Conservation (phyloP, 2,329 filamentous ascomycete species). For the Fusarium praegraminearum region DNA sequence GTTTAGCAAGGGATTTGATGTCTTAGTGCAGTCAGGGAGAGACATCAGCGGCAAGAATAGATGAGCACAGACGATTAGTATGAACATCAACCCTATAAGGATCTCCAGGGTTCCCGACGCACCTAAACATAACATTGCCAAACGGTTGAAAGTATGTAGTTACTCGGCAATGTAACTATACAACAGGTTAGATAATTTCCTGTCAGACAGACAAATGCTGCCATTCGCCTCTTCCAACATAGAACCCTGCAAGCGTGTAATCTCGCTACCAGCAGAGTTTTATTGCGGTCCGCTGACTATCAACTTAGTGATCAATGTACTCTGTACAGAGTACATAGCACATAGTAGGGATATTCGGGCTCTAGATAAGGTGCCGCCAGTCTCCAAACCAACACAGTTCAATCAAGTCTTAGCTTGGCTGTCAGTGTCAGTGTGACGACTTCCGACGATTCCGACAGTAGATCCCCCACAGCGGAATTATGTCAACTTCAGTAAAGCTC, state of each 20-base stretch:
- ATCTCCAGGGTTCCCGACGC: neutral
- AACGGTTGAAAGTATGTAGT: neutral
- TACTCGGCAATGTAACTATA: no score
- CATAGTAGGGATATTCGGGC: no score
- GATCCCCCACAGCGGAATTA: neutral
- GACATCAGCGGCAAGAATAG: neutral
- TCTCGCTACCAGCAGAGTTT: neutral
- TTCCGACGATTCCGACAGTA: neutral
- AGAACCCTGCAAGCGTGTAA: neutral
- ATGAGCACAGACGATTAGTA: neutral
- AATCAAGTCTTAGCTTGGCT: neutral
- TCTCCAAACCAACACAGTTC: neutral
- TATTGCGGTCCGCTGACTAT: neutral
- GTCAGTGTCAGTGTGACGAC: neutral
- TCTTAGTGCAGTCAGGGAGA: neutral
- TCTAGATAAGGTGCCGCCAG: neutral
- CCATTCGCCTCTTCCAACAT: neutral
- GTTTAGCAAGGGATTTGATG: slow-evolving; percentile 19
- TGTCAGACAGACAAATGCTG: neutral
- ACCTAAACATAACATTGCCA: neutral
- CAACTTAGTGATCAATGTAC: neutral
- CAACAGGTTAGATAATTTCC: neutral
- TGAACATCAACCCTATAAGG: neutral
- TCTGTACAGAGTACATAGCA: no score
- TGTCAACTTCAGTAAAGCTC: neutral